Percentiles rank a stretch among this genome's conserved stretches.
Evolutionary conservation across 108 stramenopile species (phyloP).

Genomic region (Schizochytrium sp.): DNA sequence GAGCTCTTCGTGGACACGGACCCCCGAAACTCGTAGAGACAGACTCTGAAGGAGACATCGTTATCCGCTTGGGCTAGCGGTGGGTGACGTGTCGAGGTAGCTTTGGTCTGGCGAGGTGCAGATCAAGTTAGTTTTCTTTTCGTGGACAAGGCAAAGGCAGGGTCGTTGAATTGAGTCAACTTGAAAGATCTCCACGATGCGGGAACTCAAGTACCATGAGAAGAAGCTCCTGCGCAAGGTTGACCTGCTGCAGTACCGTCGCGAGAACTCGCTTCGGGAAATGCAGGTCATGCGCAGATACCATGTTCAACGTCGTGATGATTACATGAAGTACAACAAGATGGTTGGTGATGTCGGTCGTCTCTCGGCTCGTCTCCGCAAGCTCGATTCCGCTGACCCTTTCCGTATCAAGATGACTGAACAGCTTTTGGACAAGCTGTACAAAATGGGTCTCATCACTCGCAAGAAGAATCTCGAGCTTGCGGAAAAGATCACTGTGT

Average conservation of each 20-base stretch:
- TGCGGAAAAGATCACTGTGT: conserved; percentile 90
- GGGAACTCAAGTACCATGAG: conserved; percentile 95
- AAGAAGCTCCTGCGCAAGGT: conserved; percentile 98
- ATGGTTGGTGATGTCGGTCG: conserved; percentile 92
- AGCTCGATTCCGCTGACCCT: conserved; percentile 86
- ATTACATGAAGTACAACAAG: conserved; percentile 88
- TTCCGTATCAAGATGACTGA: conserved; percentile 96
- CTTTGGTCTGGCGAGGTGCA: neutral
- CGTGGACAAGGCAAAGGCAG: neutral
- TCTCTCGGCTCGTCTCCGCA: conserved; percentile 88
- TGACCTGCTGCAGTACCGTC: conserved; percentile 95
- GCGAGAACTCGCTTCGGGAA: conserved; percentile 92
- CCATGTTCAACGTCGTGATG: conserved; percentile 95
- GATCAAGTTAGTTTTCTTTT: neutral
- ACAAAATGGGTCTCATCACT: conserved; percentile 87
- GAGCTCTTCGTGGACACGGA: neutral
- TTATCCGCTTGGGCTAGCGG: neutral
- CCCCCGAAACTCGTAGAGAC: no score
- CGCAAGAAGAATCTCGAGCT: conserved; percentile 87
- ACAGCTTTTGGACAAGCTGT: conserved; percentile 92
- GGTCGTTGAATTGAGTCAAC: neutral
- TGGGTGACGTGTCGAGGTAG: neutral
- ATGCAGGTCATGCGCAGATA: conserved; percentile 93
- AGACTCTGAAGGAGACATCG: no score
- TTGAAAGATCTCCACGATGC: conserved; percentile 60